Percentiles rank a stretch among this genome's conserved stretches.
phyloP scores from a whole-genome alignment of 768 basidiomycete species.

The Mycena rosella region DNA sequence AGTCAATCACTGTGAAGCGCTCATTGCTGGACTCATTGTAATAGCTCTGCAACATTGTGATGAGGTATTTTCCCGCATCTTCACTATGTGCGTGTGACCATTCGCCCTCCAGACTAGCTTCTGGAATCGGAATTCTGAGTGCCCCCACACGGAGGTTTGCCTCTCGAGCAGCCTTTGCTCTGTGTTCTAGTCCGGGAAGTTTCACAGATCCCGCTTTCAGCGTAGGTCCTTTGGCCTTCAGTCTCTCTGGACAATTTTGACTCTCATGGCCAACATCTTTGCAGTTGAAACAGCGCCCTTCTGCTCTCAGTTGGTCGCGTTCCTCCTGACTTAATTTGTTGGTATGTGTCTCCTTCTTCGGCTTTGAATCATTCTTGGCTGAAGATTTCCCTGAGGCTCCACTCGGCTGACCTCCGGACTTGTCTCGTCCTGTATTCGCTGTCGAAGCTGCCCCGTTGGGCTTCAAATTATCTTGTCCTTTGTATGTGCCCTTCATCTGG shows the following conservation, averaged over 20 bases:
- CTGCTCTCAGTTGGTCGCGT: constrained; percentile 24
- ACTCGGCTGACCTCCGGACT: not conserved
- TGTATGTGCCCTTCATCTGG: not conserved
- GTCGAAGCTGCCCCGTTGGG: not conserved
- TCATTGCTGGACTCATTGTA: constrained; percentile 3
- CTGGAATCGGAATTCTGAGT: not conserved
- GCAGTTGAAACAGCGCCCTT: constrained; percentile 39
- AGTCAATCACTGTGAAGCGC: constrained; percentile 24
- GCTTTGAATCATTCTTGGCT: not conserved
- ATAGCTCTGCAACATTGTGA: constrained; percentile 7
- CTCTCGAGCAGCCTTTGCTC: not conserved
- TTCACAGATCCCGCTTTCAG: constrained; percentile 11
- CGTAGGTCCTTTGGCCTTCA: constrained; percentile 30
- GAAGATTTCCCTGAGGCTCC: too few relatives aligned
- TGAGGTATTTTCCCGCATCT: constrained; percentile 9
- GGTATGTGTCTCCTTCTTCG: constrained; percentile 10
- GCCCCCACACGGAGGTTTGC: constrained; percentile 8
- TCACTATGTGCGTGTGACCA: not conserved
- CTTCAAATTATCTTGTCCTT: not conserved
- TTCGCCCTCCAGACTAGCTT: too few relatives aligned
- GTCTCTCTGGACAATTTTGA: constrained; percentile 30
- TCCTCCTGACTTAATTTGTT: constrained; percentile 24
- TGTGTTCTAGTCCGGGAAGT: not conserved
- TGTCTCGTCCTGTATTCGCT: not conserved
- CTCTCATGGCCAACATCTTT: constrained; percentile 37